Evolutionary conservation across 768 basidiomycete genomes (phyloP).

Genomic region (Lentinula lateritia): DNA sequence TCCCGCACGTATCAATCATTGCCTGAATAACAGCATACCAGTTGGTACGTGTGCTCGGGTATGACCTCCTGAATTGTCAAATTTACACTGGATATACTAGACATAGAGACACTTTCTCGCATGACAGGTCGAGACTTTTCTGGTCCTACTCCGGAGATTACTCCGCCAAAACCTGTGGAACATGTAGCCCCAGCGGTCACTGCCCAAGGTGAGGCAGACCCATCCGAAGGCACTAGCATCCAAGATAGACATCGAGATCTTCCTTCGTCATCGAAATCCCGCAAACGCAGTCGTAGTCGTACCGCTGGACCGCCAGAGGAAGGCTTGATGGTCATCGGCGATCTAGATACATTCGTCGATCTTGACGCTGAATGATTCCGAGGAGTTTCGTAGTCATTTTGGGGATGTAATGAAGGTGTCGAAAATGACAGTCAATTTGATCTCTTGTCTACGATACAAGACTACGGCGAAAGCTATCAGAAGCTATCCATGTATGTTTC

Average conservation of each 20-base stretch:
- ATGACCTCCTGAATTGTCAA: background rate
- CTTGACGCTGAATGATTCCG: background rate
- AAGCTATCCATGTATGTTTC: too few species aligned
- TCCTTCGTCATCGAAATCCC: slow-evolving; percentile 1
- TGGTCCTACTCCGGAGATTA: slow-evolving; percentile 71
- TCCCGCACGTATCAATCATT: slow-evolving; percentile 66
- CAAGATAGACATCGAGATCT: background rate
- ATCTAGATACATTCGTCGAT: slow-evolving; percentile 12
- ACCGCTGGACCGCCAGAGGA: slow-evolving; percentile 12
- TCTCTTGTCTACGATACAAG: too few species aligned
- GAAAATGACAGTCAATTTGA: background rate
- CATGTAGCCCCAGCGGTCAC: slow-evolving; percentile 10
- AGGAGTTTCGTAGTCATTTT: too few species aligned
- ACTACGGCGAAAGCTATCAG: too few species aligned
- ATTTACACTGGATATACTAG: slow-evolving; percentile 26
- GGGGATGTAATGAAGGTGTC: background rate
- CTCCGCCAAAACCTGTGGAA: slow-evolving; percentile 28
- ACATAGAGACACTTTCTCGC: slow-evolving; percentile 66
- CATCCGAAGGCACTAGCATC: background rate
- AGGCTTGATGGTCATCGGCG: slow-evolving; percentile 18
- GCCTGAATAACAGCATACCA: slow-evolving; percentile 68
- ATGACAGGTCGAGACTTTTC: slow-evolving; percentile 87
- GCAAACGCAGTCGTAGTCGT: slow-evolving; percentile 20
- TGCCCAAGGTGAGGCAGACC: background rate
- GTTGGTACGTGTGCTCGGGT: slow-evolving; percentile 49